Conservation (phyloP, 352 stramenopile genomes). For the Globisporangium canariense region DNA sequence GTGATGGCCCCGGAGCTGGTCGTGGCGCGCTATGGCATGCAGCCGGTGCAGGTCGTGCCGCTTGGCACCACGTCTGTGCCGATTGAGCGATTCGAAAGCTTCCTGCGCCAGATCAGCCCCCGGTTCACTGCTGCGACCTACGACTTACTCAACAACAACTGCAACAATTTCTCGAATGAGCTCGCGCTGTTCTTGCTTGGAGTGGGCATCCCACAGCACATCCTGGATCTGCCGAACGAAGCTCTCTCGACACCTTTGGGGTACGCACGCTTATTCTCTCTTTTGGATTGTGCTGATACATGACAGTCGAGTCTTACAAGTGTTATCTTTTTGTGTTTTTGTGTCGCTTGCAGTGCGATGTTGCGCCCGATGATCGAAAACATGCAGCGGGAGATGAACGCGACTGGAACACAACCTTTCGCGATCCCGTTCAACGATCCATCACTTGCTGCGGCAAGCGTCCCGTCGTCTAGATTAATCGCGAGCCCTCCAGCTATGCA, state of each 20-base stretch:
- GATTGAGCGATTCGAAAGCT: slow-evolving; percentile 81
- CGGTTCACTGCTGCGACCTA: slow-evolving; percentile 90
- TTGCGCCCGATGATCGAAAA: slow-evolving; percentile 79
- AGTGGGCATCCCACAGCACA: slow-evolving; percentile 87
- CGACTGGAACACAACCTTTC: slow-evolving; percentile 47
- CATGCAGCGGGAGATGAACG: slow-evolving; percentile 79
- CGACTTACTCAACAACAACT: slow-evolving; percentile 94
- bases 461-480: neutral
- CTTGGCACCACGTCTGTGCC: slow-evolving; percentile 80
- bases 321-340: slow-evolving; percentile 1
- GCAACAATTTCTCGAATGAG: slow-evolving; percentile 96
- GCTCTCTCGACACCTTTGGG: slow-evolving; percentile 89
- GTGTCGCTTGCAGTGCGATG: slow-evolving; percentile 48
- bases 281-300: neutral
- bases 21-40: slow-evolving; percentile 80
- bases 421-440: slow-evolving; percentile 73
- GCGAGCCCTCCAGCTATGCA: slow-evolving; percentile 8
- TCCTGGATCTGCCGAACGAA: slow-evolving; percentile 87
- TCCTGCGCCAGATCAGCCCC: slow-evolving; percentile 67
- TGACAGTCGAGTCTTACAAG: neutral
- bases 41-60: slow-evolving; percentile 73
- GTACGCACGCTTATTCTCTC: slow-evolving; percentile 29
- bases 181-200: slow-evolving; percentile 86
- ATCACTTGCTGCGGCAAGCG: slow-evolving; percentile 19
- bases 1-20: slow-evolving; percentile 60